Evolutionary conservation across 768 basidiomycete genomes (phyloP).

Genomic region (Podaxis sp.): DNA sequence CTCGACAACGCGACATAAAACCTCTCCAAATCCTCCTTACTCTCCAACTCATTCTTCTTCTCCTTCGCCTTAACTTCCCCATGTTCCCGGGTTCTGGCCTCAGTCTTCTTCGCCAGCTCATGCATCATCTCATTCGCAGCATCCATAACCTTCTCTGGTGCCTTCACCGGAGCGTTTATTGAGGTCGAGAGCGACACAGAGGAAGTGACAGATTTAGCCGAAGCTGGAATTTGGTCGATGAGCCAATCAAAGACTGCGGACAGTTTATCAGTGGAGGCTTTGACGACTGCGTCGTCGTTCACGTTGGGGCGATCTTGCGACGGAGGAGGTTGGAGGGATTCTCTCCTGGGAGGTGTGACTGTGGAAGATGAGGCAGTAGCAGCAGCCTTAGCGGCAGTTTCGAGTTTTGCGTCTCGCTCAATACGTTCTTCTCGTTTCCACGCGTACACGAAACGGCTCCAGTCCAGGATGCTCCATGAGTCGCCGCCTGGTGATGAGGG

Average conservation of each 20-base stretch:
- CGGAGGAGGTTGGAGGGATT: background rate
- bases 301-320: slow-evolving; percentile 14
- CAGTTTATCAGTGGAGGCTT: slow-evolving; percentile 67
- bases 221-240: slow-evolving; percentile 62
- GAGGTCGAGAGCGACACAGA: background rate
- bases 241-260: slow-evolving; percentile 82
- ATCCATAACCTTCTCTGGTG: slow-evolving; percentile 10
- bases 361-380: background rate
- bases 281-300: slow-evolving; percentile 54
- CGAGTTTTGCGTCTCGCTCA: slow-evolving; percentile 27
- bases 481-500: slow-evolving; percentile 24
- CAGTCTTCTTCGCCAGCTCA: slow-evolving; percentile 11
- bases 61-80: slow-evolving; percentile 22
- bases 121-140: slow-evolving; percentile 7
- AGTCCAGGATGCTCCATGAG: slow-evolving; percentile 55
- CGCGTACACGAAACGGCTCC: slow-evolving; percentile 59
- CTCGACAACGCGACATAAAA: slow-evolving; percentile 88
- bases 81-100: slow-evolving; percentile 24
- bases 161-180: slow-evolving; percentile 9
- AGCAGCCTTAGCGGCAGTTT: background rate
- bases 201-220: slow-evolving; percentile 16
- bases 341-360: background rate
- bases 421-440: slow-evolving; percentile 59
- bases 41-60: slow-evolving; percentile 51
- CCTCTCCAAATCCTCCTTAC: slow-evolving; percentile 78